These are phyloP conservation scores for Dalechampia spathulata DNA, from an alignment of 441 rosid genomes.

Conservation along the genomic window DNA sequence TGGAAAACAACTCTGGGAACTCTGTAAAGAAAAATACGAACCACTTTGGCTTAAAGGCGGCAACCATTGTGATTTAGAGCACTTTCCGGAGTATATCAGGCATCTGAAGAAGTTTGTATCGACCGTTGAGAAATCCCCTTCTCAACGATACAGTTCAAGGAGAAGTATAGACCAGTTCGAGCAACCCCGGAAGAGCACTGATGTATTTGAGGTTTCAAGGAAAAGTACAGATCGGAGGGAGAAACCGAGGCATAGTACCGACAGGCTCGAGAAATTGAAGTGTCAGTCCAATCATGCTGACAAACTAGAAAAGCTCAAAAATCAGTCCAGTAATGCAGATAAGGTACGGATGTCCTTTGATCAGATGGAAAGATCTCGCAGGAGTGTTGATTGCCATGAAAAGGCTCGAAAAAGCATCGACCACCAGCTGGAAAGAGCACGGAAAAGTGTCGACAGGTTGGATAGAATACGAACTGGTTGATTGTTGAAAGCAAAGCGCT, in stretches of 20 bases:
- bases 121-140: conserved; percentile 76
- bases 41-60: conserved; percentile 97
- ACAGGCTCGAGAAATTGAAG: conserved; percentile 61
- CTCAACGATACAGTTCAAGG: conserved; percentile 68
- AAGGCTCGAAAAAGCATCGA: conserved; percentile 81
- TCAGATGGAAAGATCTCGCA: conserved; percentile 74
- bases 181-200: conserved; percentile 68
- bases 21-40: conserved; percentile 81
- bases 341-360: conserved; percentile 64
- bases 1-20: conserved; percentile 92
- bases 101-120: conserved; percentile 88
- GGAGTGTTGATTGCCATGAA: conserved; percentile 81
- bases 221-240: conserved; percentile 82
- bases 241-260: conserved; percentile 82
- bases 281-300: conserved; percentile 42
- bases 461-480: conserved; percentile 58
- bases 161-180: conserved; percentile 60
- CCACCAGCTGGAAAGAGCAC: conserved; percentile 61
- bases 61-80: conserved; percentile 88
- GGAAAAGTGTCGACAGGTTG: conserved; percentile 92
- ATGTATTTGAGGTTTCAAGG: conserved; percentile 51
- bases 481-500: conserved; percentile 4
- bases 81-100: conserved; percentile 70
- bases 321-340: conserved; percentile 38
- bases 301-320: conserved; percentile 68